Evolutionary conservation across 805 yeast species (phyloP), one percentile per base, ranked within the genome.

Genomic region (Candida krabiensis): DNA sequence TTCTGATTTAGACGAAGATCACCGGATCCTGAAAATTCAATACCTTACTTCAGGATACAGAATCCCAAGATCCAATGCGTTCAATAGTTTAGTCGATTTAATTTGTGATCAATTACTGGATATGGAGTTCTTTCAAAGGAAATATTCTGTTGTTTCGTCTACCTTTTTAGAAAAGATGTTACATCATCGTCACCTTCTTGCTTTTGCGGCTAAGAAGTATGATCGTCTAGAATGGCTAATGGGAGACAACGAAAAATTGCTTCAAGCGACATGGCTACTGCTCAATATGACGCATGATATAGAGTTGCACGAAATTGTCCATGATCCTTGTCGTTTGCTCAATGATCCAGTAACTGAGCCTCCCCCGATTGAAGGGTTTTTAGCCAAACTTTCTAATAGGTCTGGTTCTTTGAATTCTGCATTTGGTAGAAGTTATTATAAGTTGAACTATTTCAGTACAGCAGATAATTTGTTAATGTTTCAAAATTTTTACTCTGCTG

Each of bases 341-440:
- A 50, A 47, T 13, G 60, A 56, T 2, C 38, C 42, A 7, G 7
- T 69, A 14, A 33, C 46, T 1, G 95, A 84, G 53, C 96, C 96
- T 0, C 36, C 63, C 0, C 81, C 96, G 0, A 59, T 88, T 8
- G 98, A 91, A 62, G 98, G 98, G 0, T 89, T 85, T 55, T 58
- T 90, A 15, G 64, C 76, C 3, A 70, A 81, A 34, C 55, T 83
- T 21, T 71, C 81, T 0, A 70, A 77, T 30, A 67, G 73, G 40
- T 54, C 59, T 5, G 87, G 87, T 0, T 55, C 48, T 18, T n/a
- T 37, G 14, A 41, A 35, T 15, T 40, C 60, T 1, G 28, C 26
- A 4, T 35, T 62, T 9, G 62, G 64, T 0, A 60, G 53, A 41
- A 60, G 73, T 23, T 71, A 75, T 38, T 71, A 71, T 47, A 77